Evolutionary conservation across 352 stramenopile species (phyloP).

Genomic region (Globisporangium paroecandrum): DNA sequence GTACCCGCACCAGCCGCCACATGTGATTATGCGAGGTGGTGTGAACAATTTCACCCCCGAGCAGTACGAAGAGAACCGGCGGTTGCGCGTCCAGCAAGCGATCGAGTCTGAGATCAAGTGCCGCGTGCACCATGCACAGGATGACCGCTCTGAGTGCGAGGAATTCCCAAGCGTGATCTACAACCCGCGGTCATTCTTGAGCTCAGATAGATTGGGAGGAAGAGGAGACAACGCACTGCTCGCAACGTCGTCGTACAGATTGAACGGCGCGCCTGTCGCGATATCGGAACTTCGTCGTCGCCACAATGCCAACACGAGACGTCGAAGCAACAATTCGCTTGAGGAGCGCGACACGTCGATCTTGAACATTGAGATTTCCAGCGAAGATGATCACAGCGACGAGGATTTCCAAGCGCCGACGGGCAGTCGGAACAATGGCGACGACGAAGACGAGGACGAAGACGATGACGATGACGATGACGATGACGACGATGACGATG

Average conservation of each 20-base stretch:
- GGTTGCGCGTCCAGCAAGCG: slow-evolving; percentile 58
- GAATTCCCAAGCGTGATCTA: slow-evolving; percentile 52
- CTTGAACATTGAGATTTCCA: slow-evolving; percentile 81
- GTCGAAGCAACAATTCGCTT: slow-evolving; percentile 35
- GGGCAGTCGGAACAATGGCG: slow-evolving; percentile 15
- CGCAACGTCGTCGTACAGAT: slow-evolving; percentile 50
- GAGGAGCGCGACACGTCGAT: slow-evolving; percentile 84
- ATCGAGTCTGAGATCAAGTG: slow-evolving; percentile 66
- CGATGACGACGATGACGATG: slow-evolving; percentile 47
- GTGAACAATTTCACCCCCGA: slow-evolving; percentile 17
- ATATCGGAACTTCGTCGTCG: slow-evolving; percentile 61
- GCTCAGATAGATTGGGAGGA: slow-evolving; percentile 8
- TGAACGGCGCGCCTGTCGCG: slow-evolving; percentile 70
- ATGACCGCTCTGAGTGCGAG: slow-evolving; percentile 41
- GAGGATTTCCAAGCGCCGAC: slow-evolving; percentile 80
- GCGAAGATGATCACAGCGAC: slow-evolving; percentile 82
- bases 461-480: slow-evolving; percentile 30
- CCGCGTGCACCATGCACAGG: slow-evolving; percentile 44
- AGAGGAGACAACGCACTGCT: slow-evolving; percentile 19
- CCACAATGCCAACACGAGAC: slow-evolving; percentile 29
- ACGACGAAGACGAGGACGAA: slow-evolving; percentile 38
- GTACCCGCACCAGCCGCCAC: slow-evolving; percentile 74
- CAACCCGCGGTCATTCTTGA: slow-evolving; percentile 12
- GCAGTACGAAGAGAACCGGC: slow-evolving; percentile 62
- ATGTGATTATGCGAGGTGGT: slow-evolving; percentile 23